phyloP scores from a whole-genome alignment of 352 stramenopile genomes.

The Phytopythium aichiense region DNA sequence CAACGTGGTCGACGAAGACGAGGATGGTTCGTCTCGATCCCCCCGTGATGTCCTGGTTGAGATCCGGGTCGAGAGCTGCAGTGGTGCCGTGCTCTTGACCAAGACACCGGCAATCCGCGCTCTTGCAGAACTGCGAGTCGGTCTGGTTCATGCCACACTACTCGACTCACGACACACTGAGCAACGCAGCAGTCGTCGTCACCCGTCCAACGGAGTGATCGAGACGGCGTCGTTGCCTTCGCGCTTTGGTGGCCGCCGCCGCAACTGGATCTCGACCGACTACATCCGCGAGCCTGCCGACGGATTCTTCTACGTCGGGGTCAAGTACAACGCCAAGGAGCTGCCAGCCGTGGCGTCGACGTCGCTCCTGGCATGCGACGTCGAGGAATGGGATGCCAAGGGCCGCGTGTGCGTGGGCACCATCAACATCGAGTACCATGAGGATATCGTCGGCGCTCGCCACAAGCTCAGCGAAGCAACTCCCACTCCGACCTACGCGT shows the following conservation, averaged over 20 bases:
- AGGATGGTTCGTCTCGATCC: not conserved
- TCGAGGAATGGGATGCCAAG: slow-evolving; percentile 49
- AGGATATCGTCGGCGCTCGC: slow-evolving; percentile 8
- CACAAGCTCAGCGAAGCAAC: not conserved
- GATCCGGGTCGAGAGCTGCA: slow-evolving; percentile 40
- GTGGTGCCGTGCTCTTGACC: slow-evolving; percentile 38
- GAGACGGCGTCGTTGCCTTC: not conserved
- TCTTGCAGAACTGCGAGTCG: slow-evolving; percentile 54
- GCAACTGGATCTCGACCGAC: slow-evolving; percentile 53
- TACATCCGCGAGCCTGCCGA: slow-evolving; percentile 64
- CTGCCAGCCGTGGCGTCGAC: not conserved
- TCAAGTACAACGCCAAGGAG: slow-evolving; percentile 44
- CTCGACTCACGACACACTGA: slow-evolving; percentile 7
- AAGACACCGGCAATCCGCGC: slow-evolving; percentile 26
- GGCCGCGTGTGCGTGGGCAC: slow-evolving; percentile 52
- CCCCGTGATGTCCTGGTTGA: slow-evolving; percentile 28
- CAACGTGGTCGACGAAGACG: slow-evolving; percentile 3
- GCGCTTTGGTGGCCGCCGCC: slow-evolving; percentile 8
- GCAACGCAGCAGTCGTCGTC: not conserved
- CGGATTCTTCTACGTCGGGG: slow-evolving; percentile 65
- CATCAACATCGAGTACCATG: slow-evolving; percentile 60
- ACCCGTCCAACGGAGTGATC: not conserved
- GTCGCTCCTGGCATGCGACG: slow-evolving; percentile 6
- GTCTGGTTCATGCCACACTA: slow-evolving; percentile 40
- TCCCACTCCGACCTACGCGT: slow-evolving; percentile 15